Base-by-base conservation (phyloP, 2,329 filamentous ascomycete genomes). In the Ascochyta koolunga region DNA sequence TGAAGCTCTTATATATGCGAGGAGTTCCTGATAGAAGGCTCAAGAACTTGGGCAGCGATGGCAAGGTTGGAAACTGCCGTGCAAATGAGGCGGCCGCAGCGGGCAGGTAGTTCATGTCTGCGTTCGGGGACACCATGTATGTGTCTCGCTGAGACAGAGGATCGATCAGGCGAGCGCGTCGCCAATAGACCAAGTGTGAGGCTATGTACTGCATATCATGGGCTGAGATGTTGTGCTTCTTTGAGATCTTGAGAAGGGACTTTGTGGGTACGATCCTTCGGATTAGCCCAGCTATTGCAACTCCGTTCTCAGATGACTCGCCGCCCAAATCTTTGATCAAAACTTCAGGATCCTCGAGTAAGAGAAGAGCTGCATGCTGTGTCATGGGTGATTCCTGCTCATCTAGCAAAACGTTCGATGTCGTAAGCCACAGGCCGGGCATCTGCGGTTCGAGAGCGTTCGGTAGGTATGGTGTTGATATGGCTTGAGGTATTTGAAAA, bases 161-260 rank as follows among this genome's bases (percentile, higher is more conserved):
- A 4, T 91, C 90, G 35, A 98, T 93, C 15, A 93, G 89, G 56
- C 96, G 90, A 40, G 93, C 95, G 52, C 93, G 89, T 21, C 95
- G 88, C 93, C 93, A 98, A 77, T 96, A 96, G 57, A 98, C 92
- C 59, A 99, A 88, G 77, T 98, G 95, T 53, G 91, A 89, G 9
- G 93, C 92, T 58, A 96, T 90, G 64, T 91, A 88, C 59, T 93
- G 89, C 59, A 98, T 89, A 63, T 96, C 90, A 27, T 86, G 82
- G 1, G 95, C 82, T 3, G 89, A 87, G 46, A 98, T 88, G 18
- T 87, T 84, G 45, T 89, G 86, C 61, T 83, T 85, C 61, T 87
- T 84, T 15, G 88, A 86, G 48, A 91, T 85, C 71, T 93, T 90
- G 83, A 90, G 64, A 82, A 93, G 60, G 0, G 82, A 85, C 61